phyloP scores from a whole-genome alignment of 176 grass and related monocot species.

The Aegilops speltoides region DNA sequence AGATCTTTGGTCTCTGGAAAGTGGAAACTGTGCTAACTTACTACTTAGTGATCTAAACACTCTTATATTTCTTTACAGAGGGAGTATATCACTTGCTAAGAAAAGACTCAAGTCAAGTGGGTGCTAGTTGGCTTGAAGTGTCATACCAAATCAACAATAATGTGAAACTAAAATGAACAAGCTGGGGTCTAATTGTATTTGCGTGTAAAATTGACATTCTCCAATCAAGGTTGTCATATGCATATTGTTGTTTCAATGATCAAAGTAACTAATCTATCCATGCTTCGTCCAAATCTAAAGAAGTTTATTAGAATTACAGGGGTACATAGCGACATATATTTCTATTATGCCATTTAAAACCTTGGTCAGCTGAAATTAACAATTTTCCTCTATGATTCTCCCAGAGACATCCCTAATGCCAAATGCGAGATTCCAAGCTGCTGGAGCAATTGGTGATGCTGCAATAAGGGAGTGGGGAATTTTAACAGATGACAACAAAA shows the following conservation, averaged over 20 bases:
- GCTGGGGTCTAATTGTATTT: neutral
- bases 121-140: neutral
- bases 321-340: neutral
- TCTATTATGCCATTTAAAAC: constrained; percentile 28
- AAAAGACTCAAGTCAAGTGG: neutral
- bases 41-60: neutral
- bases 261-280: neutral
- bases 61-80: too few relatives aligned
- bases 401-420: constrained; percentile 79
- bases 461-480: constrained; percentile 98
- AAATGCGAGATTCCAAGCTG: constrained; percentile 96
- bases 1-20: constrained; percentile 2
- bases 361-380: neutral
- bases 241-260: neutral
- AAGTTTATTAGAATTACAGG: neutral
- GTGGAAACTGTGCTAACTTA: neutral
- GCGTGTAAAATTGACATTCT: constrained; percentile 6
- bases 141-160: neutral
- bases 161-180: constrained; percentile 13
- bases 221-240: neutral
- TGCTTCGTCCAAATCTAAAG: constrained; percentile 21
- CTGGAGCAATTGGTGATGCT: constrained; percentile 91
- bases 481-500: constrained; percentile 86
- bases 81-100: neutral
- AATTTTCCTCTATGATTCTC: constrained; percentile 21